phyloP scores from a whole-genome alignment of 495 filamentous ascomycete species.

The Penicillium verhagenii region DNA sequence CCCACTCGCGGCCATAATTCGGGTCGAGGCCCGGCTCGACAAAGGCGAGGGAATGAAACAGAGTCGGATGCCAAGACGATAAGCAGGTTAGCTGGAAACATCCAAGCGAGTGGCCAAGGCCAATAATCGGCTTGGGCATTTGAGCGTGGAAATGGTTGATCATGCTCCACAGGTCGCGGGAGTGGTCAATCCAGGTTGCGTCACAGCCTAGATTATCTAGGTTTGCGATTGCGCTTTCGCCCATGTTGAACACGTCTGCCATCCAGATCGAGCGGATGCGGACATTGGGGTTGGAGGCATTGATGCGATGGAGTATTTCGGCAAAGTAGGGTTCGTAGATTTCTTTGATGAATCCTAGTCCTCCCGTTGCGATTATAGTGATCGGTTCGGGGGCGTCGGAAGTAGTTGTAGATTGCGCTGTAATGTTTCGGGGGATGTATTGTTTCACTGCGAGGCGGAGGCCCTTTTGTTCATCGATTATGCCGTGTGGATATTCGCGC shows the following conservation, averaged over 20 bases:
- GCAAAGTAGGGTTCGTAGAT: conserved; percentile 4
- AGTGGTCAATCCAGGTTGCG: conserved; percentile 66
- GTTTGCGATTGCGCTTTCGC: conserved; percentile 31
- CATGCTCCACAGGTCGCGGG: conserved; percentile 72
- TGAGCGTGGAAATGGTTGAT: conserved; percentile 69
- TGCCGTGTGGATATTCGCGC: conserved; percentile 4
- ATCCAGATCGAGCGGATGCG: conserved; percentile 69
- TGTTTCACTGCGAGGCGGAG: conserved; percentile 1
- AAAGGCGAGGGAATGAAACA: conserved; percentile 64
- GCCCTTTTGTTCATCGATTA: conserved; percentile 4
- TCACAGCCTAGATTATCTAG: conserved; percentile 7
- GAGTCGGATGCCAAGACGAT: conserved; percentile 70
- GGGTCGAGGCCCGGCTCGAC: conserved; percentile 54
- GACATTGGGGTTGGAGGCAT: neutral
- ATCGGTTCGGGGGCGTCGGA: neutral
- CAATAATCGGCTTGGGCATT: conserved; percentile 64
- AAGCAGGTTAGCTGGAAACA: conserved; percentile 26
- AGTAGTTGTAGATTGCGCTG: neutral
- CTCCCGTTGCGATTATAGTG: neutral
- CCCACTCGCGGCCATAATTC: neutral
- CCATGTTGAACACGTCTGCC: conserved; percentile 67
- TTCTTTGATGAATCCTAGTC: conserved; percentile 8
- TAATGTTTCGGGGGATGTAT: neutral
- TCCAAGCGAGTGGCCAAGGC: conserved; percentile 75
- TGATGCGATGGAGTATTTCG: neutral